phyloP scores from a whole-genome alignment of 2,329 filamentous ascomycete genomes.

The Phoma sp. region DNA sequence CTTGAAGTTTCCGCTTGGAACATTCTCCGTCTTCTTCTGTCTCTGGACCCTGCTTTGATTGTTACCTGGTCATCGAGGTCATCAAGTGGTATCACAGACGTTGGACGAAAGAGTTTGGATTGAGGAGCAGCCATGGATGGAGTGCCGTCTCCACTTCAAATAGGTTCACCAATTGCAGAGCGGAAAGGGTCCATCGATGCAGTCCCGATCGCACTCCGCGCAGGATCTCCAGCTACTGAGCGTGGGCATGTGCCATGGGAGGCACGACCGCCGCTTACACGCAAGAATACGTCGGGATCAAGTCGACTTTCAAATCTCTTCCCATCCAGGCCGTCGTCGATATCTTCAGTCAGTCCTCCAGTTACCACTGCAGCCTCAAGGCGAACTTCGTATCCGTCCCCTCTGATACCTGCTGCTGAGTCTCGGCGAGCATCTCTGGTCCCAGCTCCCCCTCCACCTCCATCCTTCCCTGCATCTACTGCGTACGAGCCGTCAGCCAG shows the following conservation, averaged over 20 bases:
- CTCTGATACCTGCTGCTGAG: constrained; percentile 37
- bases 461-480: constrained; percentile 39
- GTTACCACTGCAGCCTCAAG: constrained; percentile 26
- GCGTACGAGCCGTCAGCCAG: constrained; percentile 37
- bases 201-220: constrained; percentile 41
- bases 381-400: constrained; percentile 41
- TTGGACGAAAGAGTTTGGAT: background rate
- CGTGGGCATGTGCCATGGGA: constrained; percentile 18
- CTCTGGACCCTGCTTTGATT: too few relatives aligned
- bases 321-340: constrained; percentile 41
- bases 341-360: constrained; percentile 34
- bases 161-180: constrained; percentile 33
- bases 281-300: constrained; percentile 42
- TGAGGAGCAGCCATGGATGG: constrained; percentile 32
- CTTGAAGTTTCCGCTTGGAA: background rate
- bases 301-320: constrained; percentile 49
- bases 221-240: constrained; percentile 38
- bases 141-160: constrained; percentile 40
- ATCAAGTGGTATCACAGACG: background rate
- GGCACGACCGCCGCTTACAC: constrained; percentile 33
- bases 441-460: constrained; percentile 41
- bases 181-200: constrained; percentile 28
- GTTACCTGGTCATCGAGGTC: too few relatives aligned
- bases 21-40: too few relatives aligned
- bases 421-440: constrained; percentile 31